Base-by-base conservation (phyloP, 2,329 filamentous ascomycete genomes). In the Curvularia verruculosa region DNA sequence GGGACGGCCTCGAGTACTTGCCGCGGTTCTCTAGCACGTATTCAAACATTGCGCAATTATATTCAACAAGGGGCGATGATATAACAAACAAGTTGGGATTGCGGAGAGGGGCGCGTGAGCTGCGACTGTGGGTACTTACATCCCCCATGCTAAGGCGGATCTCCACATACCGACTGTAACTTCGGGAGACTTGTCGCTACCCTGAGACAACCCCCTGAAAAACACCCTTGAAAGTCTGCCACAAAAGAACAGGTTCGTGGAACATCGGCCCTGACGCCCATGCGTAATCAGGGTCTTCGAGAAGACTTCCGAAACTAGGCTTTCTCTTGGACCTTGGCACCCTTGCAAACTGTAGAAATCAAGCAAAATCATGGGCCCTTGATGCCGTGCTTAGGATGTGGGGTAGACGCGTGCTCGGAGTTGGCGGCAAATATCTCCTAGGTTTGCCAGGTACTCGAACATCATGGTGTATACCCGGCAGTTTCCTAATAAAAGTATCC, bases 231-330 rank as follows among this genome's bases (percentile, higher is more conserved):
- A 49, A 24, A 58, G 47, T 36, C 47, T 58, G 53, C 49, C 60
- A 56, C 66, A 72, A 67, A 52, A 36, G 49, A 45, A 55, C 54
- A 62, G 63, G 66, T 68, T 70, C 55, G 46, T 64, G 68, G 67
- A 69, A 56, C 52, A 47, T 46, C 70, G 70, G 70, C 56, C 69
- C 68, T 69, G 47, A 53, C 46, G 56, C 54, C 68, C 64, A 63
- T 51, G 39, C 40, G 53, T 41, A 57, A 57, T 50, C 52, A 61
- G 58, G 54, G 60, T 56, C 56, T 68, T 70, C 67, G 65, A 69
- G 68, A 70, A 71, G 63, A 52, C 56, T 69, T 68, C 63, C 59
- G 37, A 50, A 51, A 36, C 26, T 40, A 65, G 64, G 63, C 62
- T 58, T 44, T 66, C 52, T 59, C 55, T 51, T 49, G 31, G 9